Percentiles rank a stretch among this genome's conserved stretches.
phyloP scores from a whole-genome alignment of 202 grass and related monocot species.

The Digitaria exilis region DNA sequence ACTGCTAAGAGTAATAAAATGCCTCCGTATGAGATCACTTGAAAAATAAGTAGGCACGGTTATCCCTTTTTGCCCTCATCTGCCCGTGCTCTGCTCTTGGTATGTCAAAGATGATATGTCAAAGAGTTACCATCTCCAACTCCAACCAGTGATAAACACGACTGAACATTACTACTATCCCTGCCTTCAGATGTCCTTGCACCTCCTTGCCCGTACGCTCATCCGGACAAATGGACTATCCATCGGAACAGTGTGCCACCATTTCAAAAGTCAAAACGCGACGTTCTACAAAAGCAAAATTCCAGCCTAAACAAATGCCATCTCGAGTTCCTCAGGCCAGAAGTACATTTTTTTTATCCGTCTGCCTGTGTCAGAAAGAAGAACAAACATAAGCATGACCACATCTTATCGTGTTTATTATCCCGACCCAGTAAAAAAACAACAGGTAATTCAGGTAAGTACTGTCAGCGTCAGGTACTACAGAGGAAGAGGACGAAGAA shows the following conservation, averaged over 20 bases:
- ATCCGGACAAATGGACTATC: background rate
- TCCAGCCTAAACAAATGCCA: background rate
- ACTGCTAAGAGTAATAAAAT: no score
- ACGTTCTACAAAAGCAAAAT: background rate
- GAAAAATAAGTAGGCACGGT: background rate
- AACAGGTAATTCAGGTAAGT: constrained; percentile 5
- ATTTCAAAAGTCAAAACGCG: background rate
- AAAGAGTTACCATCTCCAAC: background rate
- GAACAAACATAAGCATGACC: background rate
- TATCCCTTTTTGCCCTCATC: background rate
- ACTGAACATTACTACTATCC: background rate
- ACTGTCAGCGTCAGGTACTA: background rate
- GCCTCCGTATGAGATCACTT: no score
- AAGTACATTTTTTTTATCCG: background rate
- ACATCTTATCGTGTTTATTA: background rate
- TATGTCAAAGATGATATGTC: background rate
- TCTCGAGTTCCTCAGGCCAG: background rate
- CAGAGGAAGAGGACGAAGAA: background rate
- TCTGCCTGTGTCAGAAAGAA: background rate
- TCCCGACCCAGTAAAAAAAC: background rate
- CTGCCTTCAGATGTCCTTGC: background rate
- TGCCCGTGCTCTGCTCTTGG: background rate
- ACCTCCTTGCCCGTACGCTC: background rate
- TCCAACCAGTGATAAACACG: background rate
- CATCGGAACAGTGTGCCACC: background rate